These are phyloP conservation scores for Vicia sativa DNA, from an alignment of 306 rosid genomes.

Conservation along the genomic window DNA sequence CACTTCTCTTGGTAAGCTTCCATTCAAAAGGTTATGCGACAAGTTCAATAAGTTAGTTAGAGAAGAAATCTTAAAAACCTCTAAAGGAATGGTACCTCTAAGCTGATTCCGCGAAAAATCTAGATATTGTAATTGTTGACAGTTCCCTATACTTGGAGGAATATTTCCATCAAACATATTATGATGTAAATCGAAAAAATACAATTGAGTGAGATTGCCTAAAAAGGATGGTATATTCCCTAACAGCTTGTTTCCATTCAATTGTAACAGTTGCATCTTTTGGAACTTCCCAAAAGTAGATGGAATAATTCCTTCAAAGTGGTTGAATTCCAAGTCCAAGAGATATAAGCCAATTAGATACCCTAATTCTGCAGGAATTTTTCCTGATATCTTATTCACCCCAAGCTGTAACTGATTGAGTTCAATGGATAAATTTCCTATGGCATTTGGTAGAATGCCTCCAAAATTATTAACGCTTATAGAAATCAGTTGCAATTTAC, in stretches of 20 bases:
- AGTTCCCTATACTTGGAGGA: slow-evolving; percentile 30
- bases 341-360: not conserved
- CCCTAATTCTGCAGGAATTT: slow-evolving; percentile 31
- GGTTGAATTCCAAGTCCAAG: accelerated
- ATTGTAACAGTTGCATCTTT: not conserved
- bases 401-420: accelerated
- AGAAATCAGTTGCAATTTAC: not conserved
- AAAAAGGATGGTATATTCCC: not conserved
- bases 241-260: slow-evolving; percentile 15
- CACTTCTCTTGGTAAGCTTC: not conserved
- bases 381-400: slow-evolving; percentile 18
- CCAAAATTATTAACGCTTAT: slow-evolving; percentile 43
- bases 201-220: slow-evolving; percentile 38
- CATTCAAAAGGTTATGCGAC: not conserved
- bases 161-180: slow-evolving; percentile 43
- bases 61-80: not conserved
- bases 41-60: not conserved
- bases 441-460: slow-evolving; percentile 24
- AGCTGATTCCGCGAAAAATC: not conserved
- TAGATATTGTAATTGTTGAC: not conserved
- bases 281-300: slow-evolving; percentile 12
- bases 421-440: slow-evolving; percentile 41
- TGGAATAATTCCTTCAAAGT: not conserved
- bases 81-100: not conserved
- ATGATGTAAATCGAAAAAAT: accelerated